Evolutionary conservation across 2,329 filamentous ascomycete species (phyloP), one percentile per base, ranked within the genome.

Genomic region (Aspergillus tubingensis): DNA sequence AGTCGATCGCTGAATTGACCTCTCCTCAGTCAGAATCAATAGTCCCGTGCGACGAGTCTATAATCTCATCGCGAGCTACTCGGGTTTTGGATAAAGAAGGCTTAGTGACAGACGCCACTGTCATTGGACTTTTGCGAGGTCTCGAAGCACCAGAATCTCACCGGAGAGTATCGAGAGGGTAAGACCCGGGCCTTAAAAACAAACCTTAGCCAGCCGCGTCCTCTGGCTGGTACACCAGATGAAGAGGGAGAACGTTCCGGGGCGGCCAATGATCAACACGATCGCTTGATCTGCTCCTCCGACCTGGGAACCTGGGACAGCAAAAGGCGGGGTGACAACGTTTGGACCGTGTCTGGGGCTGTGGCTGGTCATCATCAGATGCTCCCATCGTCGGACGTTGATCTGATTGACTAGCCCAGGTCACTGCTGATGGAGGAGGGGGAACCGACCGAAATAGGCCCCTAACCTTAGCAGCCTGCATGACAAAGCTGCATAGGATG

Each of bases 251-350:
- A 64, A 62, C 60, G 54, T 63, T 62, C 36, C 56, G 55, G 43
- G 62, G 60, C 62, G 62, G 43, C 64, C 58, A 65, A 65, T 65
- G 55, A 59, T 25, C 39, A 57, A n/a, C 49, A 32, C 19, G 43
- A 57, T 54, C 41, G 57, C 41, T 39, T 44, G 49, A 58, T 52
- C 47, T 25, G 41, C 44, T 58, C 58, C 53, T 52, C 52, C 32
- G 41, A 58, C 32, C 52, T 61, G 51, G 39, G 51, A 49, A 58
- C 25, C 52, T 61, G 55, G 39, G 51, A 49, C 51, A 44, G 39
- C 30, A 43, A 51, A 57, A 58, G 60, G 62, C 57, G 65, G 65
- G 65, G 61, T 57, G 61, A 48, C 21, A 53, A 59, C 52, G 38
- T 54, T 55, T 57, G 57, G 57, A 54, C 57, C 57, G 39, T 54